Percentiles rank a stretch among this genome's conserved stretches.
These are phyloP conservation scores for Ligustrum vulgare DNA, from an alignment of 257 asterid genomes.

Conservation along the genomic window DNA sequence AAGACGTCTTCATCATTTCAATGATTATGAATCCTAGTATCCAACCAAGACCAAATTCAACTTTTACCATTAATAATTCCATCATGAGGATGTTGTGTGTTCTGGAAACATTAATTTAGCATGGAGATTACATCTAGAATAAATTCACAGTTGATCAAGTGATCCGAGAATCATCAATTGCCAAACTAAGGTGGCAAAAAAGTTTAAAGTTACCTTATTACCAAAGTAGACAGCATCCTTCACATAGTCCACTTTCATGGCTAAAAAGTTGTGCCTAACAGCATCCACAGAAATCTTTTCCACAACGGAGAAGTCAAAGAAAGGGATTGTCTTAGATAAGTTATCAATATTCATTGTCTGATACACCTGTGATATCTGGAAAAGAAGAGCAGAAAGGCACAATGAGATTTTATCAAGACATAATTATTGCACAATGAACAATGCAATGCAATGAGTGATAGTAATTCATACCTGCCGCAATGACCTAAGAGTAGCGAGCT, in stretches of 20 bases:
- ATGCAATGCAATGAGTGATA: neutral
- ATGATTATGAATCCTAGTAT: neutral
- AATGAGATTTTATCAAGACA: neutral
- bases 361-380: conserved; percentile 86
- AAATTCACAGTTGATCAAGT: neutral
- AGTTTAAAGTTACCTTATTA: conserved; percentile 50
- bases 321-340: conserved; percentile 67
- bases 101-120: neutral
- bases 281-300: conserved; percentile 94
- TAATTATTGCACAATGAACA: neutral
- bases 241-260: conserved; percentile 75
- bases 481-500: conserved; percentile 79
- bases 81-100: neutral
- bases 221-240: conserved; percentile 81
- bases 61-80: neutral
- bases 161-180: neutral
- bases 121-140: neutral
- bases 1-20: neutral
- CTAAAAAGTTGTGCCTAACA: conserved; percentile 62
- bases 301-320: conserved; percentile 66
- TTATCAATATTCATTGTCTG: conserved; percentile 71
- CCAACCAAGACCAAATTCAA: neutral
- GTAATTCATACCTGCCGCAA: conserved; percentile 66
- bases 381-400: conserved; percentile 7
- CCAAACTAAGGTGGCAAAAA: neutral